Base-by-base conservation (phyloP, 1,284 basidiomycete species). In the Mycena citricolor region DNA sequence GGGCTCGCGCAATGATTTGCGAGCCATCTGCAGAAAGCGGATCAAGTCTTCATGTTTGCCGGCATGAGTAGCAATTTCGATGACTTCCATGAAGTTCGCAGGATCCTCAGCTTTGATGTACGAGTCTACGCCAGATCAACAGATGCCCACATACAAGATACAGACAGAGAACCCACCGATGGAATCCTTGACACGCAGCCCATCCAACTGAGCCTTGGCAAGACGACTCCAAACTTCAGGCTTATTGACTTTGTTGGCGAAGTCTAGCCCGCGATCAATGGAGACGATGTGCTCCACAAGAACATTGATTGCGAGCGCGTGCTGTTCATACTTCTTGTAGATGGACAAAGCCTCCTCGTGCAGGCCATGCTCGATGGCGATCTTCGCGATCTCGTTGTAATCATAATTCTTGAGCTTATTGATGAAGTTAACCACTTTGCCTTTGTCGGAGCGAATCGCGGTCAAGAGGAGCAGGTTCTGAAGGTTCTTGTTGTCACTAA, bases 81-180 rank as follows among this genome's bases (percentile, higher is more conserved):
- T 95, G 58, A 99, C 93, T 67, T 99, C 97, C 20, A 77, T 76
- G 60, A 91, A 99, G 75, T 99, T 99, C 37, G 85, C 83, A 5
- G 97, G 90, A 65, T 99, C 97, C 60, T 93, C 89, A 13, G 97
- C 94, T 75, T 97, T 97, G 80, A 98, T 94, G 70, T 99, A 99
- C 17, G 95, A 98, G 65, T 99, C 94, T 90, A 40, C 16, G n/a
- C 13, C 16, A 38, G 33, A 20, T 23, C 29, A 8, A 44, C 5
- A 22, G 31, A 21, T 29, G 11, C 12, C 34, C 25, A 31, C n/a
- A 22, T 3, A 4, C 21, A 20, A 28, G 23, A 16, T 19, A 33
- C 39, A 49, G 25, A 39, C 20, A 22, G 22, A 37, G 20, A 14
- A 46, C 76, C 40, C 58, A 90, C 88, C 92, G 59, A 99, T 98